Evolutionary conservation across 2,329 filamentous ascomycete genomes (phyloP).

Genomic region (Aspergillus aculeatus): DNA sequence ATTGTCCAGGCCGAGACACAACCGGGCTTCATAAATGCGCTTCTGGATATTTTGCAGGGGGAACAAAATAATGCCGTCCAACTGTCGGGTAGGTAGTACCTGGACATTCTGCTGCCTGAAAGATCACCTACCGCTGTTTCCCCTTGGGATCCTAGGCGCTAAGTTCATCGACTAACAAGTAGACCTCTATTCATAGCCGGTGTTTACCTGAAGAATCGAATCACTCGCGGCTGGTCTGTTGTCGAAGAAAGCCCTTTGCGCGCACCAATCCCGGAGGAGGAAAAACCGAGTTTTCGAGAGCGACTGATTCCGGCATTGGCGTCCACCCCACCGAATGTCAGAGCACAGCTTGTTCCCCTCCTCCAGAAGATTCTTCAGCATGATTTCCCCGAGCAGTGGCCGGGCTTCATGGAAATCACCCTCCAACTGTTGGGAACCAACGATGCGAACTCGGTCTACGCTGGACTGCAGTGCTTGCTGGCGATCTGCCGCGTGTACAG

Average conservation of each 20-base stretch:
- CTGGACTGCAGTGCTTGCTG: slow-evolving; percentile 88
- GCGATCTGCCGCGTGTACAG: slow-evolving; percentile 94
- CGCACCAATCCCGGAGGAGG: slow-evolving; percentile 77
- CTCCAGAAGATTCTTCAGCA: slow-evolving; percentile 94
- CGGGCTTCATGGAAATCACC: slow-evolving; percentile 89
- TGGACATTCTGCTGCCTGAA: slow-evolving; percentile 10
- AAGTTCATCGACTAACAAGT: slow-evolving; percentile 11
- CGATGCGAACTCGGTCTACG: slow-evolving; percentile 82
- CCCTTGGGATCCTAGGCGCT: slow-evolving; percentile 17
- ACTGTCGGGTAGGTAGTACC: slow-evolving; percentile 71
- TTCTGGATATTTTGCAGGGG: slow-evolving; percentile 83
- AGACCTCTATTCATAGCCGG: slow-evolving; percentile 61
- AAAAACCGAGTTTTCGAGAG: slow-evolving; percentile 83
- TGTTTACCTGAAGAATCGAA: slow-evolving; percentile 96
- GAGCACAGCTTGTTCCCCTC: slow-evolving; percentile 88
- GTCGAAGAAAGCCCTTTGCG: slow-evolving; percentile 72
- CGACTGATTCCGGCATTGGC: slow-evolving; percentile 87
- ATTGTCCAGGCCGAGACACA: slow-evolving; percentile 76
- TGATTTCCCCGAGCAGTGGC: slow-evolving; percentile 94
- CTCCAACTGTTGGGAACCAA: slow-evolving; percentile 84
- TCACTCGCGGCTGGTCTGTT: slow-evolving; percentile 85
- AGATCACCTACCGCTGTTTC: not conserved
- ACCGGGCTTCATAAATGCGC: slow-evolving; percentile 83
- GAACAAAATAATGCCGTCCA: slow-evolving; percentile 84
- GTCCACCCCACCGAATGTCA: slow-evolving; percentile 73